Conservation (phyloP, 352 stramenopile species). For the Globisporangium perplexum region DNA sequence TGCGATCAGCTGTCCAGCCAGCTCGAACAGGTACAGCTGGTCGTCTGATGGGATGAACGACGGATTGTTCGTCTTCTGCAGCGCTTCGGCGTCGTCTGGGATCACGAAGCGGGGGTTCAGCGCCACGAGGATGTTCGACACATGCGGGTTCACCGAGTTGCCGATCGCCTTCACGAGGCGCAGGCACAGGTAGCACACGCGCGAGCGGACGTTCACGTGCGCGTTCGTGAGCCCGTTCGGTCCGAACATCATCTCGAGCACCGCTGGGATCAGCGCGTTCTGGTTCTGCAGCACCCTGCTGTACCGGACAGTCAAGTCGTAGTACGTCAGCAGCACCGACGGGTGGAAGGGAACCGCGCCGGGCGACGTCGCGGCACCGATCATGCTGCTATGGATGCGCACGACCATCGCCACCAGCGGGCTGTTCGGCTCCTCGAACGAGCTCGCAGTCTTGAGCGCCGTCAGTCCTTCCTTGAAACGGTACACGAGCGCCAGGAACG, state of each 20-base stretch:
- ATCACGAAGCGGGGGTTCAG: conserved; percentile 64
- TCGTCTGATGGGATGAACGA: conserved; percentile 65
- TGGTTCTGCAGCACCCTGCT: conserved; percentile 65
- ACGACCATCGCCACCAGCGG: conserved; percentile 65
- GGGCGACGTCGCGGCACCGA: conserved; percentile 22
- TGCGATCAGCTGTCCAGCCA: conserved; percentile 78
- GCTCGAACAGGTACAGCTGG: conserved; percentile 84
- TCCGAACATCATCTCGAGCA: conserved; percentile 85
- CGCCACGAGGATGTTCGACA: conserved; percentile 59
- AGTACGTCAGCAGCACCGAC: conserved; percentile 74
- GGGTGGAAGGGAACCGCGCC: conserved; percentile 25
- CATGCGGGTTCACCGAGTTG: conserved; percentile 61
- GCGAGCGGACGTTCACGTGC: conserved; percentile 56
- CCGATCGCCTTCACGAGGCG: conserved; percentile 78
- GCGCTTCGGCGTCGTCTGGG: conserved; percentile 27
- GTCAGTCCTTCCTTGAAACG: conserved; percentile 81
- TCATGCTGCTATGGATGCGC: conserved; percentile 61
- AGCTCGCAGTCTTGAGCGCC: conserved; percentile 49
- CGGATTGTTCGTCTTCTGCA: conserved; percentile 31
- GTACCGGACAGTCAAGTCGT: conserved; percentile 78
- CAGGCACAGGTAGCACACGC: conserved; percentile 80
- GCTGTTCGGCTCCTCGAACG: conserved; percentile 58
- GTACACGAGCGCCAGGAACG: conserved; percentile 77
- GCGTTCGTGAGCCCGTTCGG: conserved; percentile 59
- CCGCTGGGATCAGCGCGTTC: conserved; percentile 45